phyloP scores from a whole-genome alignment of 2,329 filamentous ascomycete species.

The Trichoderma simmonsii region DNA sequence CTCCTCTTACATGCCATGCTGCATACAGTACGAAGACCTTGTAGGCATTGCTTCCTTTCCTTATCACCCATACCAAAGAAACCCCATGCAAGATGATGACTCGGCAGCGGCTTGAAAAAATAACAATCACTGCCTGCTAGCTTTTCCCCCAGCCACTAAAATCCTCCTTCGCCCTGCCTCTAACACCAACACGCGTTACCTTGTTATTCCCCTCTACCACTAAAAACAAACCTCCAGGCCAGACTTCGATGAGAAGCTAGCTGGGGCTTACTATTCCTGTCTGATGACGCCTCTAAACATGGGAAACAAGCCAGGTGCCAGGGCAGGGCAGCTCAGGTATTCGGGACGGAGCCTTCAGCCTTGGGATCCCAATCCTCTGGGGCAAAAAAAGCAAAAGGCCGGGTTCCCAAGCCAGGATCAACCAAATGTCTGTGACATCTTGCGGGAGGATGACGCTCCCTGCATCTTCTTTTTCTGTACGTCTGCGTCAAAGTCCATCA shows the following conservation, averaged over 20 bases:
- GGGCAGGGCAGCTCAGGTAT: neutral
- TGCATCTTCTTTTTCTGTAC: neutral
- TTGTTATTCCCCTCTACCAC: neutral
- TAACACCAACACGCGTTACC: neutral
- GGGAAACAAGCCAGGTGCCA: neutral
- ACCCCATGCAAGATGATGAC: neutral
- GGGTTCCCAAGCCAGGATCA: neutral
- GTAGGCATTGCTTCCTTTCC: neutral
- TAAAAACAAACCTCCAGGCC: neutral
- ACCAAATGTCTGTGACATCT: neutral
- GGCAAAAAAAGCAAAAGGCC: neutral
- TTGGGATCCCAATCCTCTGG: neutral
- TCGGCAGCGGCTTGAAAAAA: neutral
- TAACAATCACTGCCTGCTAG: neutral
- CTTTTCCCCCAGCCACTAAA: neutral
- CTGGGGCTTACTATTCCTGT: neutral
- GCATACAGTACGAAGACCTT: neutral
- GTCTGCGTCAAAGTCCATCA: neutral
- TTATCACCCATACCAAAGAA: neutral
- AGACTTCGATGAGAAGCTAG: neutral
- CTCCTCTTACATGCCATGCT: neutral
- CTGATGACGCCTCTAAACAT: neutral
- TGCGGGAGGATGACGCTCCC: slow-evolving; percentile 1
- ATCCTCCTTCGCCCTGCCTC: slow-evolving; percentile 7
- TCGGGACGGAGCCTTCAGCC: slow-evolving; percentile 5